A percentile compares a stretch with the other conserved stretches of the same genome.
These are phyloP conservation scores for Alternaria triticina DNA, from an alignment of 2,329 filamentous ascomycete species.

Conservation along the genomic window DNA sequence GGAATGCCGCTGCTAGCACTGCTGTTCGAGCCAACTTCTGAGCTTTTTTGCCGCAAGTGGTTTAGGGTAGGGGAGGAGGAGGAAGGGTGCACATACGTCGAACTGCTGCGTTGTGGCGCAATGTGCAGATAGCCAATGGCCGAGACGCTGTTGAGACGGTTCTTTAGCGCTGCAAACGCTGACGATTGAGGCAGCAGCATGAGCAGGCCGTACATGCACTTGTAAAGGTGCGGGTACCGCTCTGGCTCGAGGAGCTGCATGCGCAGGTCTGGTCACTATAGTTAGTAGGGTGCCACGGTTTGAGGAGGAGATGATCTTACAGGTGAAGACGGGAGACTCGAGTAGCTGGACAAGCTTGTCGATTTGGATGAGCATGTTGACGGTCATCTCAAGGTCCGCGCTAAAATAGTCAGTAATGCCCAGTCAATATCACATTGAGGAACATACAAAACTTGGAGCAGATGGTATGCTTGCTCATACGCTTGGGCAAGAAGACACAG, in stretches of 20 bases:
- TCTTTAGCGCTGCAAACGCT: slow-evolving; percentile 95
- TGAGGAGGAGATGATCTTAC: slow-evolving; percentile 57
- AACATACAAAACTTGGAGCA: slow-evolving; percentile 89
- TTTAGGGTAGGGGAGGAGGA: slow-evolving; percentile 44
- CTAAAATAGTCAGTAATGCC: slow-evolving; percentile 56
- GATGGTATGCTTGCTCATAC: slow-evolving; percentile 96
- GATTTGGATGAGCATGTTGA: slow-evolving; percentile 98
- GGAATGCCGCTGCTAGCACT: slow-evolving; percentile 15
- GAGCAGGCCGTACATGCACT: slow-evolving; percentile 93
- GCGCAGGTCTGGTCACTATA: slow-evolving; percentile 71
- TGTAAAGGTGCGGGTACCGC: slow-evolving; percentile 92
- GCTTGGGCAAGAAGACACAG: slow-evolving; percentile 94
- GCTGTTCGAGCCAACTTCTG: slow-evolving; percentile 48
- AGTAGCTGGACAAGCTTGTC: slow-evolving; percentile 97
- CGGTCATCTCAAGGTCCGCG: slow-evolving; percentile 97
- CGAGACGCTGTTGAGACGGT: slow-evolving; percentile 94
- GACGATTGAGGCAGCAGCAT: slow-evolving; percentile 99
- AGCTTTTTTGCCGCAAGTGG: slow-evolving; percentile 52
- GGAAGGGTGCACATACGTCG: slow-evolving; percentile 63
- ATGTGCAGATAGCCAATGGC: slow-evolving; percentile 95
- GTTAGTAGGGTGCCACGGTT: slow-evolving; percentile 4
- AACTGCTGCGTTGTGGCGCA: slow-evolving; percentile 70
- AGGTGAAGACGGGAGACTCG: slow-evolving; percentile 97
- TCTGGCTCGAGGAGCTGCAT: slow-evolving; percentile 95
- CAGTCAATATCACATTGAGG: not conserved